These are phyloP conservation scores for Platanus orientalis DNA, from an alignment of 164 flowering plant genomes.

Conservation along the genomic window DNA sequence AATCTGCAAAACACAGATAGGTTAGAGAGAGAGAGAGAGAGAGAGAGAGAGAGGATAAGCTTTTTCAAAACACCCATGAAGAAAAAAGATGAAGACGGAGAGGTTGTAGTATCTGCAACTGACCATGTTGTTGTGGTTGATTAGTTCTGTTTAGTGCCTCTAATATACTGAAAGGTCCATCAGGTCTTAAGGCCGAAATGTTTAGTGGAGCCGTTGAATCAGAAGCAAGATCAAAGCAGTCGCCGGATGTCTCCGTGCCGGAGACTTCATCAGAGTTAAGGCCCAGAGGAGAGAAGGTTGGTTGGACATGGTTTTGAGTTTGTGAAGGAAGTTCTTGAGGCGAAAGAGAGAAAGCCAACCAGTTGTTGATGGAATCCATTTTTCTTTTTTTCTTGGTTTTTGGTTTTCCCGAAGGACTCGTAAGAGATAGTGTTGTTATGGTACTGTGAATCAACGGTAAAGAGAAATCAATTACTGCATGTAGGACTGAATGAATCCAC, in stretches of 20 bases:
- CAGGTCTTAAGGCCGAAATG: slow-evolving; percentile 25
- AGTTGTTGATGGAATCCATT: slow-evolving; percentile 82
- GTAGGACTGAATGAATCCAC: slow-evolving; percentile 17
- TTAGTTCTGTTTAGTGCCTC: slow-evolving; percentile 52
- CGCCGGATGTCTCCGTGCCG: too few species aligned
- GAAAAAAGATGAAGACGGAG: background rate
- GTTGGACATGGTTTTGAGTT: slow-evolving; percentile 28
- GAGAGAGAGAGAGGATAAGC: too few species aligned
- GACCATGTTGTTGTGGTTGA: slow-evolving; percentile 59
- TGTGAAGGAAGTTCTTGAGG: slow-evolving; percentile 49
- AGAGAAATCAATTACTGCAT: slow-evolving; percentile 31
- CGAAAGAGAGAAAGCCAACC: slow-evolving; percentile 88
- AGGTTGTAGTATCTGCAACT: background rate
- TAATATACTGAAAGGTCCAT: slow-evolving; percentile 45
- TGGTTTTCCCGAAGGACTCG: background rate
- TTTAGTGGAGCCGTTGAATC: slow-evolving; percentile 40
- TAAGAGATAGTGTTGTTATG: background rate
- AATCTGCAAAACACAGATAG: too few species aligned
- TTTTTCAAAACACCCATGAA: too few species aligned
- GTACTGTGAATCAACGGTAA: slow-evolving; percentile 2
- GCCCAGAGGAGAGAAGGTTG: slow-evolving; percentile 24
- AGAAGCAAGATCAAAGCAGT: slow-evolving; percentile 59
- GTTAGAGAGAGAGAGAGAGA: background rate
- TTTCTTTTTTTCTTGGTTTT: too few species aligned
- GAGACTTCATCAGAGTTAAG: slow-evolving; percentile 55